Evolutionary conservation across 768 basidiomycete species (phyloP), one percentile per base, ranked within the genome.

Genomic region (Hypsizygus marmoreus): DNA sequence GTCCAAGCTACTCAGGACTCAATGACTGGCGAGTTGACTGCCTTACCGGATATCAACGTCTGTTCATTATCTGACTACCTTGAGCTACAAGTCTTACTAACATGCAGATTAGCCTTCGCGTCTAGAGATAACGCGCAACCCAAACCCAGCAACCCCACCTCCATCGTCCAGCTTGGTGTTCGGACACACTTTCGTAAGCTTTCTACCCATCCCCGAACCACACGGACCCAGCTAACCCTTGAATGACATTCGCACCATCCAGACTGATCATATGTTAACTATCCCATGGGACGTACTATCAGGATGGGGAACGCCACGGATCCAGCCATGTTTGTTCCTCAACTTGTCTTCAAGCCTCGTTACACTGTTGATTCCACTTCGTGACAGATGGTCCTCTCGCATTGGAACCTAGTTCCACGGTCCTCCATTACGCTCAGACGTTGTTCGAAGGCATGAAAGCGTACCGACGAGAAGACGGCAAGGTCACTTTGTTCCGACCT

Each of bases 381-480:
- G 9, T n/a, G n/a, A n/a, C 54, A 87, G 87, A 94, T 63, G 86
- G 81, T 2, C 86, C 88, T 5, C 70, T 94, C 29, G 58, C 69
- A 13, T 70, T 94, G 14, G 86, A 91, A 50, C 92, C 91, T 5
- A 88, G 87, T 50, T 57, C 77, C 72, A 63, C 89, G 48, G 94
- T 94, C 14, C 73, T 98, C 47, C 95, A 98, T 65, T 97, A 98
- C 69, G 93, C 93, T 0, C 91, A 93, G 56, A 80, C 86, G 35
- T 74, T 86, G 35, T 95, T 98, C 60, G 95, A 98, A 64, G 91
- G 95, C 13, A 82, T 97, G 81, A 97, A 97, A 64, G 95, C 95
- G 1, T 97, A 95, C 70, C 76, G 84, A 37, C 81, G 85, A 53
- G 66, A 79, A 28, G 68, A 79, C 37, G 93, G 86, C 26, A 82